These are phyloP conservation scores for Penicillium nordicum DNA, from an alignment of 2,329 filamentous ascomycete genomes.

Conservation along the genomic window DNA sequence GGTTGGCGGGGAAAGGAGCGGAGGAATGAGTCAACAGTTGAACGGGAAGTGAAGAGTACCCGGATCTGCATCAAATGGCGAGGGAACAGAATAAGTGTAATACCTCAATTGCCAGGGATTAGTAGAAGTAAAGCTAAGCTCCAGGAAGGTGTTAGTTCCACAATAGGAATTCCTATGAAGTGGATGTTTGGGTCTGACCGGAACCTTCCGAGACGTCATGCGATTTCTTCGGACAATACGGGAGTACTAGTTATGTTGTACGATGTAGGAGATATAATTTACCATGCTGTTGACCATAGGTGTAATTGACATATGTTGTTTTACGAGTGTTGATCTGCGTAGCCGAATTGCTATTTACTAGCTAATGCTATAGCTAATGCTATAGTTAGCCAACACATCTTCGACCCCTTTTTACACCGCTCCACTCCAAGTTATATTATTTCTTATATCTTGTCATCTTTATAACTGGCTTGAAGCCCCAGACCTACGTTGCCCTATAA, in stretches of 20 bases:
- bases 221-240: neutral
- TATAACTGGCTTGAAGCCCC: neutral
- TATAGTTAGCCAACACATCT: too few species aligned
- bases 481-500: neutral
- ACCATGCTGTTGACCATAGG: too few species aligned
- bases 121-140: neutral
- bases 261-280: too few species aligned
- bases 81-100: neutral
- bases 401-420: too few species aligned
- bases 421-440: too few species aligned
- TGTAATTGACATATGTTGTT: too few species aligned
- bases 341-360: too few species aligned
- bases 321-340: too few species aligned
- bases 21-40: conserved; percentile 4
- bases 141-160: neutral
- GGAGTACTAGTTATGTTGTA: too few species aligned
- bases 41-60: neutral
- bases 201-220: conserved; percentile 1
- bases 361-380: too few species aligned
- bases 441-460: neutral
- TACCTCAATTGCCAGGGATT: neutral
- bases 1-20: conserved; percentile 4
- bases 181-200: neutral
- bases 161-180: neutral
- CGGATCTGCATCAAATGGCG: neutral